Evolutionary conservation across 129 eudicot genomes (phyloP).

Genomic region (Flaveria linearis): DNA sequence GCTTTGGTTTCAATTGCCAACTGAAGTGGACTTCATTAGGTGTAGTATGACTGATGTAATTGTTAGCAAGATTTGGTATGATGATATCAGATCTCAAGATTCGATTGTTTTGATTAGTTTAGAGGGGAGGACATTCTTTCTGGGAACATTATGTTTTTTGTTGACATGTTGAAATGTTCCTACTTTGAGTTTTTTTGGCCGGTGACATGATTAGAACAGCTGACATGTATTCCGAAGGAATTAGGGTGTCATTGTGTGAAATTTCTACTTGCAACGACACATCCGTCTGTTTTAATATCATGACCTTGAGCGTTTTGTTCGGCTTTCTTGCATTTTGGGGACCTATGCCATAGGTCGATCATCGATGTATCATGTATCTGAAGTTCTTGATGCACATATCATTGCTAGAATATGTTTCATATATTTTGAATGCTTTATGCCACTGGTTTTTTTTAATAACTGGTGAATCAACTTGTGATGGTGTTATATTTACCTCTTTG

Average conservation of each 20-base stretch:
- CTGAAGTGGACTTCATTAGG: background rate
- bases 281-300: background rate
- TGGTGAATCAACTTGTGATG: background rate
- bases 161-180: background rate
- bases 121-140: background rate
- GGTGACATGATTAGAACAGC: too few species aligned
- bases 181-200: too few species aligned
- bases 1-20: conserved; percentile 6
- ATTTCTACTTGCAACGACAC: background rate
- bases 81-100: background rate
- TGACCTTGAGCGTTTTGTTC: background rate
- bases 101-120: background rate
- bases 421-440: conserved; percentile 1
- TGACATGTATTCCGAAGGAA: background rate
- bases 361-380: background rate
- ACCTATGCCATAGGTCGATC: background rate
- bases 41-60: background rate
- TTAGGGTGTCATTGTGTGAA: conserved; percentile 8
- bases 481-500: background rate
- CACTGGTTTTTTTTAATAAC: background rate
- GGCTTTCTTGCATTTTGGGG: background rate
- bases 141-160: background rate
- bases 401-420: background rate
- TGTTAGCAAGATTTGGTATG: background rate
- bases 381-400: background rate